phyloP scores from a whole-genome alignment of 495 filamentous ascomycete genomes.

The Trichoderma gamsii region DNA sequence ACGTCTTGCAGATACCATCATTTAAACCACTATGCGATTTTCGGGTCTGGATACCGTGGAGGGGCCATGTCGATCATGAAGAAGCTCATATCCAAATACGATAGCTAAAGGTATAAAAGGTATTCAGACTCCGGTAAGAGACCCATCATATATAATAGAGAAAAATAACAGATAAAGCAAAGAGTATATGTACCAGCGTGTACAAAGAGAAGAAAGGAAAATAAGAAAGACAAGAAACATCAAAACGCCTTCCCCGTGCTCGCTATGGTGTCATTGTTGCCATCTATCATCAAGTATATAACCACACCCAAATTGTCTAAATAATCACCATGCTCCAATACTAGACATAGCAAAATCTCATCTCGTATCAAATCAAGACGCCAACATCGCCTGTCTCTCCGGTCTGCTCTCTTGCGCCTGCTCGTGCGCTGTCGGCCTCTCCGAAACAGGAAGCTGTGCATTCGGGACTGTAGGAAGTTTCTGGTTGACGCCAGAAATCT shows the following conservation, averaged over 20 bases:
- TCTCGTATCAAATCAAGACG: background rate
- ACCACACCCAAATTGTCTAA: background rate
- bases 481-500: slow-evolving; percentile 37
- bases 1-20: slow-evolving; percentile 65
- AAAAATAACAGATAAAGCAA: background rate
- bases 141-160: background rate
- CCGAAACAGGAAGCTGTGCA: slow-evolving; percentile 1
- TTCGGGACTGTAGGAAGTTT: slow-evolving; percentile 12
- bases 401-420: background rate
- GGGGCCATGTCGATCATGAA: slow-evolving; percentile 73
- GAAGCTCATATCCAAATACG: slow-evolving; percentile 62
- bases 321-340: background rate
- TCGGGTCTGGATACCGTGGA: slow-evolving; percentile 67
- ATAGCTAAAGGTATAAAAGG: slow-evolving; percentile 13
- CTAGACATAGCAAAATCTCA: background rate
- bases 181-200: background rate
- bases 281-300: background rate
- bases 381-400: slow-evolving; percentile 2
- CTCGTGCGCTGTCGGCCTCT: background rate
- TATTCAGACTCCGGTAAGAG: background rate
- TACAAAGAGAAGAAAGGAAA: background rate
- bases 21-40: slow-evolving; percentile 81
- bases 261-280: slow-evolving; percentile 1
- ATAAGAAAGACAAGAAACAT: background rate
- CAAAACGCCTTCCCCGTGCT: slow-evolving; percentile 5